Percentiles rank a stretch among this genome's conserved stretches.
These are phyloP conservation scores for Wickerhamomyces silvicola DNA, from an alignment of 805 yeast genomes.

Conservation along the genomic window DNA sequence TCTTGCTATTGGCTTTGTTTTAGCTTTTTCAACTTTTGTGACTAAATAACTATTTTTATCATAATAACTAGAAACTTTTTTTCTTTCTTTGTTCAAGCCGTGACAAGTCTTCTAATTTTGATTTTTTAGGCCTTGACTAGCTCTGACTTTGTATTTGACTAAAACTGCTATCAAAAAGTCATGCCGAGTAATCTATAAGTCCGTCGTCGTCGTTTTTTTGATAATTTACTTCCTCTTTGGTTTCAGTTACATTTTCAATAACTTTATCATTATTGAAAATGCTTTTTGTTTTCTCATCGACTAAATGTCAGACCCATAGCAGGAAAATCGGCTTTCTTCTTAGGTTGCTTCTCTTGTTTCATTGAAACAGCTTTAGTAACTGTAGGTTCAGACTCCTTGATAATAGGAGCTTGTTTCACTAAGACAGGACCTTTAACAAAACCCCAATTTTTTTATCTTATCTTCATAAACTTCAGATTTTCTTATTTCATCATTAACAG, in stretches of 20 bases:
- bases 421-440: conserved; percentile 19
- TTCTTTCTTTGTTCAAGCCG: not conserved
- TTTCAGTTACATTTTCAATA: not conserved
- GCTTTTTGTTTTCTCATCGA: conserved; percentile 1
- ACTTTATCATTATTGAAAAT: too few species aligned
- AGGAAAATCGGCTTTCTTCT: conserved; percentile 9
- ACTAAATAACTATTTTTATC: conserved; percentile 51
- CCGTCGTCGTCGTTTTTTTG: not conserved
- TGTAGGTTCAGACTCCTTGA: not conserved
- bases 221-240: not conserved
- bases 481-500: conserved; percentile 7
- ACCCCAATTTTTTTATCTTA: conserved; percentile 18
- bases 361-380: not conserved
- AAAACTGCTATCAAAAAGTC: conserved; percentile 18
- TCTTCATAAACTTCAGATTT: conserved; percentile 7
- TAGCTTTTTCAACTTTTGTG: conserved; percentile 23
- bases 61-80: conserved; percentile 18
- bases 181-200: too few species aligned
- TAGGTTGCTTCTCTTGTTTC: not conserved
- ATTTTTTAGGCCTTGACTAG: conserved; percentile 1
- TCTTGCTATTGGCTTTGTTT: conserved; percentile 14
- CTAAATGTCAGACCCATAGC: conserved; percentile 15
- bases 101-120: not conserved
- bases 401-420: conserved; percentile 1
- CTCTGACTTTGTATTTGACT: conserved; percentile 11